Conservation (phyloP, 495 filamentous ascomycete species). For the Aspergillus conjunctus region DNA sequence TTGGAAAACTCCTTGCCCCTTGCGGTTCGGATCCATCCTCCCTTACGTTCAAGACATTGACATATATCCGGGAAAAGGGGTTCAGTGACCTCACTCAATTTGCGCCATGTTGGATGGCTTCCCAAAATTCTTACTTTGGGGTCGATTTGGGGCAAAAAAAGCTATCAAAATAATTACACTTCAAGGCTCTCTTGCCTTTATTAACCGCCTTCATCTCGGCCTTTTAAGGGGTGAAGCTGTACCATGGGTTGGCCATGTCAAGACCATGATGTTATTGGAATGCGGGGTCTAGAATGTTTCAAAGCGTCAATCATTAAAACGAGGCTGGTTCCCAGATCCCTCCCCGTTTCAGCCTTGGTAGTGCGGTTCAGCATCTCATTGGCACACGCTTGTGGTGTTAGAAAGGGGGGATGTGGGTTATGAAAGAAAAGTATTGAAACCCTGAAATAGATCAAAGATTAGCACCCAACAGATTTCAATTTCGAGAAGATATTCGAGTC, state of each 20-base stretch:
- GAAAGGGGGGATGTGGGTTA: neutral
- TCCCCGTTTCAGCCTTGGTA: slow-evolving; percentile 19
- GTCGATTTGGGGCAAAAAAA: neutral
- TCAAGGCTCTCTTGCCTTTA: neutral
- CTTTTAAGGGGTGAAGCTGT: neutral
- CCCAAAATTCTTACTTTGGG: neutral
- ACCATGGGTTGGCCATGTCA: slow-evolving; percentile 4
- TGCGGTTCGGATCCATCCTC: neutral
- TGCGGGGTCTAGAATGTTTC: slow-evolving; percentile 32
- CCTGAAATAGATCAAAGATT: neutral
- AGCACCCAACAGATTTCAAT: slow-evolving; percentile 14
- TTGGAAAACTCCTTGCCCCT: neutral
- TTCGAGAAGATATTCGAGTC: neutral
- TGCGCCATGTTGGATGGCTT: neutral
- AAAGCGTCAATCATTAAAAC: slow-evolving; percentile 23
- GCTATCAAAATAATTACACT: neutral
- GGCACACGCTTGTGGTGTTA: slow-evolving; percentile 2
- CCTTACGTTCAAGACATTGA: neutral
- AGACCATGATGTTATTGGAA: slow-evolving; percentile 22
- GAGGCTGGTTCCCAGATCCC: slow-evolving; percentile 15
- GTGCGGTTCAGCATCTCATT: slow-evolving; percentile 6
- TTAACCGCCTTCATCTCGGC: neutral
- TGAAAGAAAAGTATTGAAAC: neutral
- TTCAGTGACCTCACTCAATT: neutral
- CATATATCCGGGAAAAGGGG: neutral